Base-by-base conservation (phyloP, 805 yeast genomes). In the Starmerella tilneyi region DNA sequence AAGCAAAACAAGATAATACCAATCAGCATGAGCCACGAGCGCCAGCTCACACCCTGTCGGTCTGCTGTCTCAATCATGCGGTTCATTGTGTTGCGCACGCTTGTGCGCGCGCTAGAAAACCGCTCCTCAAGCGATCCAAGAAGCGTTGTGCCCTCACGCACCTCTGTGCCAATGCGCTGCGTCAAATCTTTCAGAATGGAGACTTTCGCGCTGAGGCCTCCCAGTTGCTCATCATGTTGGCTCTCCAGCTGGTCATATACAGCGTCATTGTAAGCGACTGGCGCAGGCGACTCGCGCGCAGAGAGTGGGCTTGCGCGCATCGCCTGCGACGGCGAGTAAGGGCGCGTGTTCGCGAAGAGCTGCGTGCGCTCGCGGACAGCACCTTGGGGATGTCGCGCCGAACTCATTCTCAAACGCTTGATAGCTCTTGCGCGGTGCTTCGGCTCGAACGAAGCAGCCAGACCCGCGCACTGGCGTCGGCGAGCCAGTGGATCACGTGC, bases 61-160 rank as follows among this genome's bases (percentile, higher is more conserved):
- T 74, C 72, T 3, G 83, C 84, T 76, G 81, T 76, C 3, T 68
- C 62, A 62, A 75, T 62, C 83, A 80, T 75, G 32, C 73, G 67
- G 40, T 64, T 66, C 62, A 72, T 71, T 3, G 81, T 78, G 39
- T 65, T 67, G 49, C 72, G 74, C 42, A 81, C 68, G 45, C 67
- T 65, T 2, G 61, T 56, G 16, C 74, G 61, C 1, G 78, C 68
- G 39, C 61, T 60, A 29, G 71, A 76, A 56, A 75, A 75, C 15
- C 69, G 64, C 29, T 70, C 62, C 50, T 65, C 70, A 50, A 75
- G 55, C 19, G 63, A 60, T 28, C 61, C 63, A 34, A 75, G 56
- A n/a, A 74, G 62, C 42, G 69, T 62, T 51, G 69, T 70, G 24
- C 78, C 71, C 24, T 71, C 71, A 29, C 73, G 69, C 32, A 79